Percentiles rank a stretch among this genome's conserved stretches.
Evolutionary conservation across 495 filamentous ascomycete genomes (phyloP).

Genomic region (Aspergillus panamensis): DNA sequence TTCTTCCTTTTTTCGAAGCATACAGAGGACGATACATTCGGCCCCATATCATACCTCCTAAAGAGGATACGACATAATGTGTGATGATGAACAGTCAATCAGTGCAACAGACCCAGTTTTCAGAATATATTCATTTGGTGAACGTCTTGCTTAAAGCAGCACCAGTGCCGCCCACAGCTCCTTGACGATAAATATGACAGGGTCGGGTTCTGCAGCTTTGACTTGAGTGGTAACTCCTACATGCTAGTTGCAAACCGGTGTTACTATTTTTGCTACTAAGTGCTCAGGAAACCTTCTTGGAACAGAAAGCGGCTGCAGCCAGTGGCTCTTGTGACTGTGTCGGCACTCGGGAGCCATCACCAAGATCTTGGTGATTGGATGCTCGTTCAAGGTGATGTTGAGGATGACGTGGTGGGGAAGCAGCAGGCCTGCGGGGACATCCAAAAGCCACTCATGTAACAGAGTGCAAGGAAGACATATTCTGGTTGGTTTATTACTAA

Average conservation of each 20-base stretch:
- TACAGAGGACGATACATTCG: slow-evolving; percentile 6
- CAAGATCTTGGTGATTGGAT: slow-evolving; percentile 3
- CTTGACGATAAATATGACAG: slow-evolving; percentile 2
- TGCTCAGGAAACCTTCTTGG: slow-evolving; percentile 10
- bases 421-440: background rate
- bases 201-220: background rate
- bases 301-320: slow-evolving; percentile 7
- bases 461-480: background rate
- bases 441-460: background rate
- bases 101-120: slow-evolving; percentile 20
- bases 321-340: background rate
- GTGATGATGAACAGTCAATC: slow-evolving; percentile 26
- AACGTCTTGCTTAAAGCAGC: slow-evolving; percentile 12
- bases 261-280: slow-evolving; percentile 17
- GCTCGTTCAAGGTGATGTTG: background rate
- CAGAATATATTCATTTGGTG: slow-evolving; percentile 24
- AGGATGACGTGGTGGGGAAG: background rate
- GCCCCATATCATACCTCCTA: slow-evolving; percentile 10
- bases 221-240: slow-evolving; percentile 6
- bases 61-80: slow-evolving; percentile 29
- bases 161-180: background rate
- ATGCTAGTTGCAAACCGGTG: slow-evolving; percentile 9
- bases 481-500: slow-evolving; percentile 8
- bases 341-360: background rate
- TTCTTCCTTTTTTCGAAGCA: slow-evolving; percentile 1